Base-by-base conservation (phyloP, 192 early-diverging fungal species). In the Nowakowskiella sp. region DNA sequence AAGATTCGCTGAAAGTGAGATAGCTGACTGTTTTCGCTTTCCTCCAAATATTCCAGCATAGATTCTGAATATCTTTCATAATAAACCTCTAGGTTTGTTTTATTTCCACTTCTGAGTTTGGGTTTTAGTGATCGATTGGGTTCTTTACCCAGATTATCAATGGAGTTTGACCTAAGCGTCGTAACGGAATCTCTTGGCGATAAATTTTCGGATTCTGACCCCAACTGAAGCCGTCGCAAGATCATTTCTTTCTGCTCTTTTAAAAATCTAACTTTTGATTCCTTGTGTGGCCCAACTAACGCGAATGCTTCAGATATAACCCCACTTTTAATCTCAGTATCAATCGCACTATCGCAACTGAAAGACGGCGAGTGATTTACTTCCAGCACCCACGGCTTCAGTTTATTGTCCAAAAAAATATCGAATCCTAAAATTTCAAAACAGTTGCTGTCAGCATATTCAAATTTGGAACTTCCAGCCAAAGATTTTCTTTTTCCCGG, bases 361-460 rank as follows among this genome's bases (percentile, higher is more conserved):
- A 82, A 79, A 27, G 60, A 64, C 16, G 79, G 79, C 1, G 76
- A 78, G 31, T 80, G 76, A 43, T 82, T 82, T 25, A 82, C 79
- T 55, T 82, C 79, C 8, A 82, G 51, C 1, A 82, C 65, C 76
- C 74, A 82, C 0, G 79, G 71, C 47, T 79, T 79, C 10, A 82
- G 58, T 54, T 74, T 69, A 42, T 55, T 58, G 58, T 82, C 79
- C 31, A 82, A 51, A 31, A 82, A 65, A 13, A 82, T 73, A 58
- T 82, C 79, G 60, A 82, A 82, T 0, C 79, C 79, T 2, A 82
- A 52, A 30, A 82, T 69, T 54, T 82, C 79, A 58, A 80, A 82
- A 53, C 79, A 82, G 25, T 67, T 69, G n/a, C n/a, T n/a, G n/a
- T n/a, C n/a, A n/a, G n/a, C n/a, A n/a, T n/a, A n/a, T n/a, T n/a